Percentiles rank a stretch among this genome's conserved stretches.
Evolutionary conservation across 805 yeast genomes (phyloP).

Genomic region (Metschnikowia henanensis): DNA sequence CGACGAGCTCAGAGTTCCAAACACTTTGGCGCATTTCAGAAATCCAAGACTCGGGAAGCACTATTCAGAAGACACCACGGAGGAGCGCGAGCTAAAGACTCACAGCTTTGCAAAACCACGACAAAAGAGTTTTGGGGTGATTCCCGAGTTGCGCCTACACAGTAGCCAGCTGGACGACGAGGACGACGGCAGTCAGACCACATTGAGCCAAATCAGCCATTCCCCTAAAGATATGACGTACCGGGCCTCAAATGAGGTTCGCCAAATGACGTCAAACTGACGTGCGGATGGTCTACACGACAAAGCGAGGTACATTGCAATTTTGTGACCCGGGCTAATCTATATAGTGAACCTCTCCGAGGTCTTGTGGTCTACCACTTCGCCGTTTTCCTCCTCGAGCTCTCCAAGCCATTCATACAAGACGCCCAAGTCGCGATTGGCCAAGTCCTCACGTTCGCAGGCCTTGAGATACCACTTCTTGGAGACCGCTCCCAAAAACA

Average conservation of each 20-base stretch:
- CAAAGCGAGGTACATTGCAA: neutral
- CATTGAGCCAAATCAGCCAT: constrained; percentile 9
- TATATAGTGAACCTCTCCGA: constrained; percentile 14
- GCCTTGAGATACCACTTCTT: constrained; percentile 44
- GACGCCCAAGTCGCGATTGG: constrained; percentile 42
- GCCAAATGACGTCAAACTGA: constrained; percentile 3
- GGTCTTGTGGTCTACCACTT: constrained; percentile 17
- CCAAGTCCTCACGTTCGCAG: constrained; percentile 40
- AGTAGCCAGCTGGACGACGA: constrained; percentile 13
- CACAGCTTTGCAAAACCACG: constrained; percentile 1
- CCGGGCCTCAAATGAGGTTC: neutral
- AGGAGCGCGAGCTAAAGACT: neutral
- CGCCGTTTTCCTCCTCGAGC: constrained; percentile 24
- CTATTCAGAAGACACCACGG: constrained; percentile 14
- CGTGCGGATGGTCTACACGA: too few relatives aligned
- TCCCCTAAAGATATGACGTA: constrained; percentile 2
- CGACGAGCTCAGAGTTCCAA: constrained; percentile 11
- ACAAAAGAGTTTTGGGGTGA: constrained; percentile 19
- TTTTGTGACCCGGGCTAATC: neutral
- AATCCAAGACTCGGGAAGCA: constrained; percentile 20
- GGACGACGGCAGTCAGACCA: constrained; percentile 10
- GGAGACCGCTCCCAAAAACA: constrained; percentile 39
- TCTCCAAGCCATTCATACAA: constrained; percentile 45
- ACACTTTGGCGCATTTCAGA: constrained; percentile 11
- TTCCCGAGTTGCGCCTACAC: constrained; percentile 5